Base-by-base conservation (phyloP, 768 basidiomycete genomes). In the Phanerochaete carnosa region DNA sequence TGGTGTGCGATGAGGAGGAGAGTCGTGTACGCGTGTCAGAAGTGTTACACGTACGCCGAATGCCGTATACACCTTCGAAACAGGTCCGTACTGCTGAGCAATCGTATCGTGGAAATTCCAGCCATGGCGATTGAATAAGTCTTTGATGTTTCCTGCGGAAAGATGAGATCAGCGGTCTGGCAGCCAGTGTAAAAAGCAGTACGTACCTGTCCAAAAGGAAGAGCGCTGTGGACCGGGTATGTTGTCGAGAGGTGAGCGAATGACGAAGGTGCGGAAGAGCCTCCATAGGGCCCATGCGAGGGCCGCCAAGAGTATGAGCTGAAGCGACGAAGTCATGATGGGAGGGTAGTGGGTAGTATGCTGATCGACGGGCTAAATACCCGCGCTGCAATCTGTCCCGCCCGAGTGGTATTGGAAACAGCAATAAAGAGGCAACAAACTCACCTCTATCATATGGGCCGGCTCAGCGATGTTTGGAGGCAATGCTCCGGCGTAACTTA, bases 201-300 rank as follows among this genome's bases (percentile, higher is more conserved):
- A 11, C 50, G 28, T 26, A 78, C 80, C 80, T 52, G 65, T 72
- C 32, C 73, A 60, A 25, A 72, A 70, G 0, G 77, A 80, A 19
- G 51, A 52, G 3, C 30, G 12, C 6, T 70, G 65, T 0, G 78
- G 79, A 1, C 79, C 79, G 0, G 76, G 76, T 55, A 80, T 70
- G 57, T 77, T 76, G 55, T 76, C 72, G 1, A 79, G 65, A 23
- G 70, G 62, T 3, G 68, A 68, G 55, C 57, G 56, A 1, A 56
- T 30, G 19, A 62, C 6, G 8, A 55, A 16, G 43, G 28, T 35
- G 25, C 59, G 47, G 59, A 64, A 46, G 19, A 56, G 13, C 58
- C 56, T 64, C 62, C 64, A 65, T 13, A 68, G 37, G 28, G 63
- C 11, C 59, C 62, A 64, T 13, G 25, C 29, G 26, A 30, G 3